Evolutionary conservation across 2,329 filamentous ascomycete genomes (phyloP).

Genomic region (Penicillium sp.): DNA sequence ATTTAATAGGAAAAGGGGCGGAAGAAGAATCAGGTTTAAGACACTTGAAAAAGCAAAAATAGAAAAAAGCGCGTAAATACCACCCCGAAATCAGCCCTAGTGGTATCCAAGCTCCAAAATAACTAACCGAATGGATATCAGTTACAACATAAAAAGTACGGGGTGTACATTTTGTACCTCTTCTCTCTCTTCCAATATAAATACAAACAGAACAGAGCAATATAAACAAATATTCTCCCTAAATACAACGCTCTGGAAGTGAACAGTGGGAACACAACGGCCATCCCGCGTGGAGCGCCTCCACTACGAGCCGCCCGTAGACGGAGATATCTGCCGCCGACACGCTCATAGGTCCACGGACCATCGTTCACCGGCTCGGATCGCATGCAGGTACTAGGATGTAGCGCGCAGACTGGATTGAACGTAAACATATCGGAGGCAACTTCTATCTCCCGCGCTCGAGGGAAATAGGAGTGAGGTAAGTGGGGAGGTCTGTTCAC

Average conservation of each 20-base stretch:
- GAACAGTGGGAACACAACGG: constrained; percentile 4
- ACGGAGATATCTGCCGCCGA: constrained; percentile 19
- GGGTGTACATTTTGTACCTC: constrained; percentile 2
- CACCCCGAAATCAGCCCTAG: not conserved
- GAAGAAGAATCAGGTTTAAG: not conserved
- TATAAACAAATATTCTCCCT: not conserved
- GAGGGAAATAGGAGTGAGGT: not conserved
- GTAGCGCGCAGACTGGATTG: constrained; percentile 13
- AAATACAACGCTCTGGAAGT: not conserved
- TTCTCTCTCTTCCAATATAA: not conserved
- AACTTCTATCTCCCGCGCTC: not conserved
- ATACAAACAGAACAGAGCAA: not conserved
- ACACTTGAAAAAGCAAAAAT: not conserved
- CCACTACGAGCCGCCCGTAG: not conserved
- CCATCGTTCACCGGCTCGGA: constrained; percentile 29
- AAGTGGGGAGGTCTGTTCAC: constrained; percentile 9
- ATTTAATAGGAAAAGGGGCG: not conserved
- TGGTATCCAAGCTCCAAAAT: not conserved
- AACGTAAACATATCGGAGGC: constrained; percentile 11
- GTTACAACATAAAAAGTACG: not conserved
- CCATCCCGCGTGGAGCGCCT: constrained; percentile 13
- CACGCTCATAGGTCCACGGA: constrained; percentile 19
- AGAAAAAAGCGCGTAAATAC: not conserved
- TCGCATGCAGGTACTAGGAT: constrained; percentile 30
- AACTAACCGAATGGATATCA: not conserved